Conservation (phyloP, 2,329 filamentous ascomycete genomes). For the Fusarium phyllophilum region DNA sequence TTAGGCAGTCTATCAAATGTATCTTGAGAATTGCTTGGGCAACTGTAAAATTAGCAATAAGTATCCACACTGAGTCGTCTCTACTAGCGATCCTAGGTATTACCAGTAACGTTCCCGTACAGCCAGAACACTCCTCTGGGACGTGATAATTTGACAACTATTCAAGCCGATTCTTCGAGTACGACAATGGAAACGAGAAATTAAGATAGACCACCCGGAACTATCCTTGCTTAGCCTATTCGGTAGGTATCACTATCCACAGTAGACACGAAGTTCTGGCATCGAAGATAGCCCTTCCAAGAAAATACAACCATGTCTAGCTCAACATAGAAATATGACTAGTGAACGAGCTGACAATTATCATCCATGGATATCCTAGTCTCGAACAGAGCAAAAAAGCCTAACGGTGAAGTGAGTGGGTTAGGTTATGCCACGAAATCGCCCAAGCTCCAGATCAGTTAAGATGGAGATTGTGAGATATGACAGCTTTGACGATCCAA, state of each 20-base stretch:
- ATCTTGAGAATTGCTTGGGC: too few species aligned
- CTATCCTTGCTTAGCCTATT: not conserved
- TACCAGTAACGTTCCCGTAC: too few species aligned
- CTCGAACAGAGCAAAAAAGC: not conserved
- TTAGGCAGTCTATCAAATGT: not conserved
- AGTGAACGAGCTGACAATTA: not conserved
- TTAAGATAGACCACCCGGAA: not conserved
- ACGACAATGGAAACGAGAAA: too few species aligned
- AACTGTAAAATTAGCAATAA: not conserved
- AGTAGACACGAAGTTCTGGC: not conserved
- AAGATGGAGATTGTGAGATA: not conserved
- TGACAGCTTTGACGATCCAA: not conserved
- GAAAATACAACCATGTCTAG: slow-evolving; percentile 10
- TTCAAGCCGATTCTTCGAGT: not conserved
- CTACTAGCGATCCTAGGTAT: not conserved
- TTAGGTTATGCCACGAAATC: not conserved
- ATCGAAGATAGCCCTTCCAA: not conserved
- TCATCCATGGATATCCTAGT: not conserved
- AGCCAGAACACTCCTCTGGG: not conserved
- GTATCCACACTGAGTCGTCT: not conserved
- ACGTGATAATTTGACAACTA: not conserved
- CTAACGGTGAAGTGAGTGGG: not conserved
- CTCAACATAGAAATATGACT: not conserved
- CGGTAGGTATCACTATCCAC: not conserved
- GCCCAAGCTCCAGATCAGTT: not conserved